Evolutionary conservation across 305 asterid species (phyloP).

Genomic region (Salvia sclarea): DNA sequence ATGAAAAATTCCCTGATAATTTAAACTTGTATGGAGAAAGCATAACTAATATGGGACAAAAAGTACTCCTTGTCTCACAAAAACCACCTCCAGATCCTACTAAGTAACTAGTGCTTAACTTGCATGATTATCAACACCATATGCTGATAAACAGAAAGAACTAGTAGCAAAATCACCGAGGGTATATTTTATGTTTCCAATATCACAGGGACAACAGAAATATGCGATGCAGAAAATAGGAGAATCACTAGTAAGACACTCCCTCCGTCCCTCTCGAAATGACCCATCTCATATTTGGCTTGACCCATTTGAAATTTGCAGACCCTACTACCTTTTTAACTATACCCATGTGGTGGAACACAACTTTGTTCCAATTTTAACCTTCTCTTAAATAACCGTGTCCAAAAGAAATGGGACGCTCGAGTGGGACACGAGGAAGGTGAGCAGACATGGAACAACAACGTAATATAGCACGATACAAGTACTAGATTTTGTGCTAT

Average conservation of each 20-base stretch:
- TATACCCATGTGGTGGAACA: no score
- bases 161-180: not conserved
- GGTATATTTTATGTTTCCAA: not conserved
- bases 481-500: not conserved
- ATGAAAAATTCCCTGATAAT: not conserved
- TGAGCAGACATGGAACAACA: not conserved
- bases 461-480: not conserved
- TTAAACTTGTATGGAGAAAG: not conserved
- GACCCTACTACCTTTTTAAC: no score
- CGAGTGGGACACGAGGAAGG: not conserved
- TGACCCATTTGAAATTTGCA: no score
- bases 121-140: not conserved
- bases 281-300: no score
- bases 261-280: no score
- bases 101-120: not conserved
- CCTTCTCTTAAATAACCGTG: no score
- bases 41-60: not conserved
- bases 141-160: not conserved
- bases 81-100: not conserved
- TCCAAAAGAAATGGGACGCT: no score
- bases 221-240: not conserved
- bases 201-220: not conserved
- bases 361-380: no score
- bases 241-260: not conserved
- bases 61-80: not conserved